Evolutionary conservation across 139 green algal species (phyloP).

Genomic region (Chlorella sp.): DNA sequence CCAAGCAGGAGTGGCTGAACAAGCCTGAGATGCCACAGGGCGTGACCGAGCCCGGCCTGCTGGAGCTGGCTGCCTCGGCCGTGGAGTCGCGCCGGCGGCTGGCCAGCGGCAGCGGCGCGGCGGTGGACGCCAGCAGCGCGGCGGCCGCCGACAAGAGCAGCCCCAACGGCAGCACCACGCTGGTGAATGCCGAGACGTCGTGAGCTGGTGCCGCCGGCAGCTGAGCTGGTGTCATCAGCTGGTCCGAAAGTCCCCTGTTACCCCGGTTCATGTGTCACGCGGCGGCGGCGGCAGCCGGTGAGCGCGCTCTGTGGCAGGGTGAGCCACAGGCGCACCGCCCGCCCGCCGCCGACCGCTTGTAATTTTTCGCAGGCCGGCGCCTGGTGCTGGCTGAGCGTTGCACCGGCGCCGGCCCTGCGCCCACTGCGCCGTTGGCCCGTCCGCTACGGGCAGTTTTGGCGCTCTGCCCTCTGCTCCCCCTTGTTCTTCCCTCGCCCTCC

Average conservation of each 20-base stretch:
- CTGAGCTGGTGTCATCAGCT: not conserved
- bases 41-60: constrained; percentile 18
- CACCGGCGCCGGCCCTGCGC: not conserved
- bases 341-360: not conserved
- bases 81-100: constrained; percentile 24
- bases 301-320: not conserved
- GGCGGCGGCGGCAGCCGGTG: not conserved
- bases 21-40: constrained; percentile 48
- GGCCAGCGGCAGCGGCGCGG: not conserved
- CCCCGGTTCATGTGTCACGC: not conserved
- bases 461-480: too few relatives aligned
- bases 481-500: too few relatives aligned
- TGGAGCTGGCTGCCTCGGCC: constrained; percentile 38
- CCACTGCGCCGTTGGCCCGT: too few relatives aligned
- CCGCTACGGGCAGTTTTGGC: too few relatives aligned
- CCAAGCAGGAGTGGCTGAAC: constrained; percentile 79
- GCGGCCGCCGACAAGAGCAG: constrained; percentile 12
- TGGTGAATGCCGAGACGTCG: not conserved
- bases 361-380: not conserved
- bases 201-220: not conserved
- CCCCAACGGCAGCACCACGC: constrained; percentile 23
- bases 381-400: too few relatives aligned
- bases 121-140: constrained; percentile 21
- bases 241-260: not conserved
- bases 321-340: not conserved